Evolutionary conservation across 1,284 basidiomycete genomes (phyloP).

Genomic region (Heterobasidion parviporum): DNA sequence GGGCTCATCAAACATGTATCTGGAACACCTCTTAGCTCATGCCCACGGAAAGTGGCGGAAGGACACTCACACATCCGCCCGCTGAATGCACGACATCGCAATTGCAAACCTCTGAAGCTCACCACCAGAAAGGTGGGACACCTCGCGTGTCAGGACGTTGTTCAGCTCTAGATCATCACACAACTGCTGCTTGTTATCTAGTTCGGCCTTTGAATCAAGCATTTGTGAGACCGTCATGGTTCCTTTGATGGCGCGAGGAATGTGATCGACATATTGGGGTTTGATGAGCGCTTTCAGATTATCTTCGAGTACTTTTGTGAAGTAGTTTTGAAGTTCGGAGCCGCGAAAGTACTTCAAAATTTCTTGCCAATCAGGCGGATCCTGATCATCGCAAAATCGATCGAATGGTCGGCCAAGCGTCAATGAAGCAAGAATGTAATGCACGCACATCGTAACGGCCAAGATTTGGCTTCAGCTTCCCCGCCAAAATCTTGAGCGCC

Average conservation of each 20-base stretch:
- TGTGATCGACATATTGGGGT: conserved; percentile 98
- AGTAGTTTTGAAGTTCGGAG: conserved; percentile 96
- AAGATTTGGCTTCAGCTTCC: conserved; percentile 91
- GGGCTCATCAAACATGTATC: conserved; percentile 97
- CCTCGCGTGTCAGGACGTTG: conserved; percentile 78
- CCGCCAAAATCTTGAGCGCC: conserved; percentile 90
- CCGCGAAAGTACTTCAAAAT: conserved; percentile 96
- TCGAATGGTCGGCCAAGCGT: too few species aligned
- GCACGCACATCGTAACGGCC: conserved; percentile 78
- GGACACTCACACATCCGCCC: conserved; percentile 74
- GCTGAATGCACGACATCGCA: conserved; percentile 88
- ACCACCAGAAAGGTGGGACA: conserved; percentile 84
- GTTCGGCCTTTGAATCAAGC: conserved; percentile 83
- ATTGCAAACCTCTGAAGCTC: conserved; percentile 96
- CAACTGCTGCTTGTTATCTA: conserved; percentile 77
- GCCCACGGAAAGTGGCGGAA: conserved; percentile 6
- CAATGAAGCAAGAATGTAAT: neutral
- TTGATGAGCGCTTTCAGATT: conserved; percentile 97
- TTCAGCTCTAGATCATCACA: conserved; percentile 81
- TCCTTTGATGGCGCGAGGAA: conserved; percentile 92
- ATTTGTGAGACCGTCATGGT: conserved; percentile 79
- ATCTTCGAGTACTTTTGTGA: conserved; percentile 97
- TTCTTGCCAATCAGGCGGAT: conserved; percentile 96
- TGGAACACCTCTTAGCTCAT: conserved; percentile 20
- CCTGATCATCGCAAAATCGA: conserved; percentile 31